A percentile compares a stretch with the other conserved stretches of the same genome.
Evolutionary conservation across 306 rosid species (phyloP).

Genomic region (Prunus mongolica): DNA sequence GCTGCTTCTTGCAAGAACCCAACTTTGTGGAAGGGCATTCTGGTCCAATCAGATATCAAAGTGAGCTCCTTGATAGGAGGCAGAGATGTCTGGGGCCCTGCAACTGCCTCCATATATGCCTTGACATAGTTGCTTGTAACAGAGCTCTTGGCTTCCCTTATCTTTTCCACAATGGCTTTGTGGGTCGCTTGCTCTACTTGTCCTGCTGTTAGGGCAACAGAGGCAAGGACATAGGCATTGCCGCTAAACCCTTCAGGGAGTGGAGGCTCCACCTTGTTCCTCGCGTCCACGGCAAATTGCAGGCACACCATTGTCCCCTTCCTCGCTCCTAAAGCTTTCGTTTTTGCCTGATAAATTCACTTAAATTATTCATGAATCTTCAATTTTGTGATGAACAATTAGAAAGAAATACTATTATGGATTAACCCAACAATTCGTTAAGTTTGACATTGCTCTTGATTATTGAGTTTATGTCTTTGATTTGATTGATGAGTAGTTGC

Average conservation of each 20-base stretch:
- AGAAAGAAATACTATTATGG: no score
- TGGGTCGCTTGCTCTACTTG: constrained; percentile 40
- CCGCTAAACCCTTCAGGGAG: constrained; percentile 63
- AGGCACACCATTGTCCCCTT: constrained; percentile 57
- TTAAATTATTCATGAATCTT: no score
- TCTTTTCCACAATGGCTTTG: constrained; percentile 37
- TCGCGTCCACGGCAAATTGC: constrained; percentile 63
- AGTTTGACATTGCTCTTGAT: no score
- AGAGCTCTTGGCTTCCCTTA: constrained; percentile 51
- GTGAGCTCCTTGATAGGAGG: constrained; percentile 73
- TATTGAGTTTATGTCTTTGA: no score
- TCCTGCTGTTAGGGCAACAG: constrained; percentile 44
- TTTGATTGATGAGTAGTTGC: no score
- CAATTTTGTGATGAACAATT: no score
- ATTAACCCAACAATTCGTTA: no score
- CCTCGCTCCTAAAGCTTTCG: constrained; percentile 42
- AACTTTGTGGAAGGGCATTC: constrained; percentile 67
- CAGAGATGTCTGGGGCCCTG: constrained; percentile 34
- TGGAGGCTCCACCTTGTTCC: constrained; percentile 53
- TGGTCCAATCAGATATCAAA: constrained; percentile 73
- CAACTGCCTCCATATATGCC: constrained; percentile 49
- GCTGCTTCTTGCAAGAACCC: constrained; percentile 47
- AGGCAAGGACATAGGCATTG: constrained; percentile 71
- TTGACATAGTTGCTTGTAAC: constrained; percentile 50
- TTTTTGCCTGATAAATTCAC: constrained; percentile 44